These are phyloP conservation scores for Cyclocybe aegerita DNA, from an alignment of 768 basidiomycete genomes.

Conservation along the genomic window DNA sequence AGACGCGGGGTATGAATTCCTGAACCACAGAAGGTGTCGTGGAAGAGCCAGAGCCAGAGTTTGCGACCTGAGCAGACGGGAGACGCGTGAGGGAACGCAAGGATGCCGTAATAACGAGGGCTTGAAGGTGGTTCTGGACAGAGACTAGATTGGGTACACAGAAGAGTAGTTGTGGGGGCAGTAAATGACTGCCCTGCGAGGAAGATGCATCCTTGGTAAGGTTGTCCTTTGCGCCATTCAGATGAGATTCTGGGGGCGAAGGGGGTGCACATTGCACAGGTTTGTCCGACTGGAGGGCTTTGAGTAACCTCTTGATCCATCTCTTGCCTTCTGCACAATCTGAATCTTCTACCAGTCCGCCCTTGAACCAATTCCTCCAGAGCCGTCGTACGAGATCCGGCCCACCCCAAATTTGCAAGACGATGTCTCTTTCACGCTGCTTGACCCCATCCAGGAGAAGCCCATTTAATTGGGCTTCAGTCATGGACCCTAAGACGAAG, in stretches of 20 bases:
- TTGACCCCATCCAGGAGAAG: conserved; percentile 54
- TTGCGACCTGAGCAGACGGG: conserved; percentile 16
- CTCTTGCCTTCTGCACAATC: conserved; percentile 13
- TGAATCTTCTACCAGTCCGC: conserved; percentile 6
- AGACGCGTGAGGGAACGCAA: conserved; percentile 56
- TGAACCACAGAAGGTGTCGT: conserved; percentile 9
- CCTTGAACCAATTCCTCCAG: conserved; percentile 34
- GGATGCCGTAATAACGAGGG: conserved; percentile 62
- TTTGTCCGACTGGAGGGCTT: conserved; percentile 37
- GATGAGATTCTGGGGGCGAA: conserved; percentile 6
- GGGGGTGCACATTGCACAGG: conserved; percentile 42
- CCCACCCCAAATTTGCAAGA: conserved; percentile 50
- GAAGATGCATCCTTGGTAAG: background rate
- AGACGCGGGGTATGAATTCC: conserved; percentile 59
- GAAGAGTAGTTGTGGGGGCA: conserved; percentile 72
- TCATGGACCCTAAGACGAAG: conserved; percentile 64
- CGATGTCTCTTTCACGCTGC: conserved; percentile 50
- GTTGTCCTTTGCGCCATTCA: background rate
- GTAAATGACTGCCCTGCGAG: conserved; percentile 23
- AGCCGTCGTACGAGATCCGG: conserved; percentile 26
- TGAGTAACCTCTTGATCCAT: conserved; percentile 52
- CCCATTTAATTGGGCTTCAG: conserved; percentile 54
- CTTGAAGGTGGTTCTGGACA: conserved; percentile 71
- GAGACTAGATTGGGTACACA: conserved; percentile 50
- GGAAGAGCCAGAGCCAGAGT: too few species aligned